Conservation (phyloP, 768 basidiomycete genomes). For the Mrakia frigida region DNA sequence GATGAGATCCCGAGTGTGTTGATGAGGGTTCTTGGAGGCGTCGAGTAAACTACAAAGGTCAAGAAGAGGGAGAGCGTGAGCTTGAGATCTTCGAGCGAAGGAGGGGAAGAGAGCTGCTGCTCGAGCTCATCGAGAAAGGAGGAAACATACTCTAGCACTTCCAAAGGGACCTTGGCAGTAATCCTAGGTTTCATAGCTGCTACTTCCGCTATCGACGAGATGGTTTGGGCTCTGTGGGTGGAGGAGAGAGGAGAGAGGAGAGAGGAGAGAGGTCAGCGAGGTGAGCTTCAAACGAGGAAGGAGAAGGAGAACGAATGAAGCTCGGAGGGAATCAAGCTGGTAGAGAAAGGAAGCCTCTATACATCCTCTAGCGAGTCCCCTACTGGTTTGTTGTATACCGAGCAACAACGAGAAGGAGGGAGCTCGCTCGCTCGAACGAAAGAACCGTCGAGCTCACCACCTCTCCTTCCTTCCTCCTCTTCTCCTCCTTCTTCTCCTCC, state of each 20-base stretch:
- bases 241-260: background rate
- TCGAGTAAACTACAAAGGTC: conserved; percentile 1
- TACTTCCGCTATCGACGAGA: conserved; percentile 4
- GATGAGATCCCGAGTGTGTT: conserved; percentile 17
- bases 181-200: background rate
- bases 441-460: background rate
- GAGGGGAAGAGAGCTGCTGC: background rate
- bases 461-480: background rate
- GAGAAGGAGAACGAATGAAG: background rate
- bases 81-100: background rate
- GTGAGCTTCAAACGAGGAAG: too few species aligned
- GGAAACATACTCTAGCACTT: conserved; percentile 10
- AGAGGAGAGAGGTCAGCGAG: background rate
- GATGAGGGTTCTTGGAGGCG: conserved; percentile 23
- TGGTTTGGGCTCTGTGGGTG: background rate
- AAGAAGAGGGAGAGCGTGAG: background rate
- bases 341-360: too few species aligned
- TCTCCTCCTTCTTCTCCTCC: background rate
- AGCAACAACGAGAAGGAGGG: too few species aligned
- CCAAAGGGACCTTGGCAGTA: conserved; percentile 14
- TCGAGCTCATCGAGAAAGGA: background rate
- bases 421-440: too few species aligned
- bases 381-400: too few species aligned
- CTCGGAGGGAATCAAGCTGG: background rate
- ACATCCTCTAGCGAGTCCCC: too few species aligned